phyloP scores from a whole-genome alignment of 495 filamentous ascomycete genomes.

The Hypoxylon lienhwacheense region DNA sequence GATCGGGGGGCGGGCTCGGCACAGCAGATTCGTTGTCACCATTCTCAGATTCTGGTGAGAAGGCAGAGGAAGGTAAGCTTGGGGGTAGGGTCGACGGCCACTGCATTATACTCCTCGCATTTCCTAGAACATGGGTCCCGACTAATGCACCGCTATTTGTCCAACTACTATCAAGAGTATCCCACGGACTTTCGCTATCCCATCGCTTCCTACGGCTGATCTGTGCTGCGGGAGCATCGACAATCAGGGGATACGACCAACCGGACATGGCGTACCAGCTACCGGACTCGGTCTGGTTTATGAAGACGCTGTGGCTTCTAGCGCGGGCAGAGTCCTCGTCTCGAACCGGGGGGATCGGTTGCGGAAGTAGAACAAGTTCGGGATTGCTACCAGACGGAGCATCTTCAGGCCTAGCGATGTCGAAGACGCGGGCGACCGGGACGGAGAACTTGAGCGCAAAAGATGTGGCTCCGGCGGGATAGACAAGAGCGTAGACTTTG shows the following conservation, averaged over 20 bases:
- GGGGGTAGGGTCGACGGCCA: constrained; percentile 28
- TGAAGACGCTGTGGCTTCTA: constrained; percentile 69
- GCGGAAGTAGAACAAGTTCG: constrained; percentile 78
- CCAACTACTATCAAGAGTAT: constrained; percentile 37
- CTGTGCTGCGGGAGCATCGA: constrained; percentile 68
- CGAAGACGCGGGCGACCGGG: constrained; percentile 88
- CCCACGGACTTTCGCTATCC: constrained; percentile 37
- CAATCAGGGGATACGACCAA: constrained; percentile 78
- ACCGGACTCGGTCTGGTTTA: constrained; percentile 81
- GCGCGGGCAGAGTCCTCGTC: constrained; percentile 59
- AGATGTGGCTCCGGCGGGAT: constrained; percentile 30
- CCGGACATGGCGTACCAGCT: constrained; percentile 96
- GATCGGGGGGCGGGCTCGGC: constrained; percentile 28
- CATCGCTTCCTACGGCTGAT: constrained; percentile 64
- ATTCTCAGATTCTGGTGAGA: constrained; percentile 16
- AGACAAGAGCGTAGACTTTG: constrained; percentile 64
- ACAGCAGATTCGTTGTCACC: constrained; percentile 22
- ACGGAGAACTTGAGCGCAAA: constrained; percentile 70
- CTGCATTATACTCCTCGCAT: constrained; percentile 26
- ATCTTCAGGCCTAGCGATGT: constrained; percentile 73
- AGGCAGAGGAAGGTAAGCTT: constrained; percentile 31
- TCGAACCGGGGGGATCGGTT: constrained; percentile 70
- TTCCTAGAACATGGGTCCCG: constrained; percentile 50
- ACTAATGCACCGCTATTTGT: constrained; percentile 47
- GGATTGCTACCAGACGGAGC: constrained; percentile 58